Conservation (phyloP, 495 filamentous ascomycete species). For the Xylaria grammica region DNA sequence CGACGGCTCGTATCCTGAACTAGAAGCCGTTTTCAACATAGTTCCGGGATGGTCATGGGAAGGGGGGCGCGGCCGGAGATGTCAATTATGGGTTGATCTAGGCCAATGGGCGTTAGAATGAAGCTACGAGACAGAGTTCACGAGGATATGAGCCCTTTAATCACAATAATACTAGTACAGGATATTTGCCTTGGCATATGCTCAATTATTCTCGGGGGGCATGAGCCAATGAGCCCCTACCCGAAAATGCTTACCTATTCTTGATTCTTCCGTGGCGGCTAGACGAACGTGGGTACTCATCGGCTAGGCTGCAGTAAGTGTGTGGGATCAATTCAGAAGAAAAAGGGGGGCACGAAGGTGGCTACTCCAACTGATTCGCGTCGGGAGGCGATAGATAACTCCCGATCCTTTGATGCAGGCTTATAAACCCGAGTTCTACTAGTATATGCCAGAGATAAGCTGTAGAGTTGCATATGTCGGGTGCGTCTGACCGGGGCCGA, state of each 20-base stretch:
- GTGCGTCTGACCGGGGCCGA: too few relatives aligned
- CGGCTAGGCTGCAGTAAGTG: too few relatives aligned
- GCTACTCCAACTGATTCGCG: neutral
- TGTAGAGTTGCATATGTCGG: neutral
- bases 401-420: neutral
- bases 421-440: neutral
- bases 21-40: conserved; percentile 52
- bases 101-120: conserved; percentile 35
- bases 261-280: too few relatives aligned
- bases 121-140: neutral
- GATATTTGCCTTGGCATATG: too few relatives aligned
- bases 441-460: conserved; percentile 8
- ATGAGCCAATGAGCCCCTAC: too few relatives aligned
- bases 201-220: too few relatives aligned
- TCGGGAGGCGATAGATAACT: neutral
- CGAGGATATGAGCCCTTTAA: neutral
- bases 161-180: too few relatives aligned
- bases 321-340: neutral
- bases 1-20: conserved; percentile 35
- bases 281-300: too few relatives aligned
- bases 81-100: conserved; percentile 61
- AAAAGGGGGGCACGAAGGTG: neutral
- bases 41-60: conserved; percentile 62
- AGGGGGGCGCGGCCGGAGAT: conserved; percentile 58
- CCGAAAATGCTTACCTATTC: too few relatives aligned